Evolutionary conservation across 2,329 filamentous ascomycete genomes (phyloP).

Genomic region (Periglandula ipomoeae): DNA sequence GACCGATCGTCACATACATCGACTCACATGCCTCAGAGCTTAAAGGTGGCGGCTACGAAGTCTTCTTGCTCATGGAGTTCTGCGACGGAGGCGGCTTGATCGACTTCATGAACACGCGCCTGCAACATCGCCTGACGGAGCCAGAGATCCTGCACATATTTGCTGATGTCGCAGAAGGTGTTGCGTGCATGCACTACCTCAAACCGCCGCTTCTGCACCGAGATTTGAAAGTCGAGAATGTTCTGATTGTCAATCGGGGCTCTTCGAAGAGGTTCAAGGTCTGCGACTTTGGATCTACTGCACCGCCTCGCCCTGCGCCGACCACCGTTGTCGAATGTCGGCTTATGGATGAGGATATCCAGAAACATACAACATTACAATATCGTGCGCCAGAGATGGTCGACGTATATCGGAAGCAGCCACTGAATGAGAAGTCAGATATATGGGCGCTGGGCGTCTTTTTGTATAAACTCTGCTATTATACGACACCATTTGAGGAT

Average conservation of each 20-base stretch:
- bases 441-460: conserved; percentile 96
- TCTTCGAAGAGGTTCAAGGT: conserved; percentile 79
- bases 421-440: conserved; percentile 97
- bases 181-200: conserved; percentile 98
- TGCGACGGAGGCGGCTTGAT: conserved; percentile 92
- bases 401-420: conserved; percentile 91
- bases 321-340: conserved; percentile 82
- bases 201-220: conserved; percentile 87
- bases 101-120: conserved; percentile 97
- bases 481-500: conserved; percentile 97
- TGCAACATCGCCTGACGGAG: conserved; percentile 94
- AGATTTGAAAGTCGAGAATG: conserved; percentile 96
- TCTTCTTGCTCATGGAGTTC: conserved; percentile 97
- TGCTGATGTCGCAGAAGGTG: conserved; percentile 87
- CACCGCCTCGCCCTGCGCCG: conserved; percentile 73
- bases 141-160: conserved; percentile 97
- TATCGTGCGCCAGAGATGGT: conserved; percentile 99
- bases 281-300: conserved; percentile 94
- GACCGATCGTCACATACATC: conserved; percentile 93
- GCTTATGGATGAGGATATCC: conserved; percentile 90
- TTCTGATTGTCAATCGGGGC: conserved; percentile 68
- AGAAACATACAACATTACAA: conserved; percentile 93
- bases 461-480: conserved; percentile 97
- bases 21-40: conserved; percentile 96
- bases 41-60: conserved; percentile 88